Base-by-base conservation (phyloP, 2,329 filamentous ascomycete genomes). In the Diaporthe citriasiana region DNA sequence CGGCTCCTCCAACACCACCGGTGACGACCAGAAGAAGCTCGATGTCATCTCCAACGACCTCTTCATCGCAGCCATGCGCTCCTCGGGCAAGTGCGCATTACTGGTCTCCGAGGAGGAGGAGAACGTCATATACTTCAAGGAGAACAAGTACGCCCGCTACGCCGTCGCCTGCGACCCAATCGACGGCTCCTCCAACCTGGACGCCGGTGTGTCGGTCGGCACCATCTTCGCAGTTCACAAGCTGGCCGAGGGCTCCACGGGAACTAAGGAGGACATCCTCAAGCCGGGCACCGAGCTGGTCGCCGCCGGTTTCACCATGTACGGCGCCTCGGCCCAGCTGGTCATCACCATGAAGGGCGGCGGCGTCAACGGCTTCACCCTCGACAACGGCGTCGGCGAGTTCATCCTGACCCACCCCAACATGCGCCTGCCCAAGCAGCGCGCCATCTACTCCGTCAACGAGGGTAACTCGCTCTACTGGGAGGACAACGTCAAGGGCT, bases 241-340 rank as follows among this genome's bases (percentile, higher is more conserved):
- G 87, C 91, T 98, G 30, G 90, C 92, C 74, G 94, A 97, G 19
- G 92, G 89, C 77, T 92, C 93, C 19, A 88, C 86, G 74, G 94
- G 93, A 77, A 93, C 89, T 74, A 93, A 93, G 79, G 95, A 97
- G 81, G 95, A 98, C 83, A 90, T 99, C 75, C 90, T 98, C 75
- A 92, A 92, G 84, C 94, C 97, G 0, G 97, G 97, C 73, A 96
- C 94, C 1, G 95, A 98, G 85, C 91, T 98, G 78, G 90, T 98
- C 27, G 96, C 97, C 47, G 93, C 94, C 30, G 97, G 97, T n/a
- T 99, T 99, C 89, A 99, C 97, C 85, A 99, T 99, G 97, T 99
- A 99, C 86, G 97, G 97, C 81, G 97, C 97, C 78, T 98, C 95
- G 4, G 92, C 97, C 5, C 96, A 98, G 87, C 89, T 99, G 59